Base-by-base conservation (phyloP, 345 rosid genomes). In the Pistacia atlantica region DNA sequence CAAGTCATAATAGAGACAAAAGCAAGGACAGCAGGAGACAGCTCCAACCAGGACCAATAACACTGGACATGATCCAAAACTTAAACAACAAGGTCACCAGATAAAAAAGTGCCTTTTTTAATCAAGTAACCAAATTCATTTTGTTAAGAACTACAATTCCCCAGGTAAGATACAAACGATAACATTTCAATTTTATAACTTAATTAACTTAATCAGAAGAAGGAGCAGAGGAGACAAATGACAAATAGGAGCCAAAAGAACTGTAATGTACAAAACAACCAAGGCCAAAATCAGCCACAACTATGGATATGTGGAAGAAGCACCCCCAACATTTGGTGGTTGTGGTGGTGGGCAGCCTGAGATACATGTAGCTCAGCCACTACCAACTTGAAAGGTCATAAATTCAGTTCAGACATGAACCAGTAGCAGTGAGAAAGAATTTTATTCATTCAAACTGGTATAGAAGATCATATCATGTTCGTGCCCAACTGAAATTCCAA, bases 271-370 rank as follows among this genome's bases (percentile, higher is more conserved):
- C 59, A 48, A 52, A 48, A 28, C 45, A 69, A 28, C 25, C 22
- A 25, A 67, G 58, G 58, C 42, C 18, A 51, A 67, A 67, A 67
- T 11, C 28, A 20, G 58, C 38, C 71, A 67, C 20, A 49, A 42
- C 31, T 14, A 67, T 67, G 33, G 8, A 49, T 12, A 7, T 49
- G 14, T 67, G 51, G 22, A 49, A 6, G 35, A 25, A 46, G 71
- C 69, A 66, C 69, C 12, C 45, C 62, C 62, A 11, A n/a, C 11
- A 11, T 20, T 6, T 42, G 35, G 56, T 46, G 31, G 52, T 49
- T 14, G 31, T 22, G 55, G 55, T 11, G 4, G 52, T 22, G 38
- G 16, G 18, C 8, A 42, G 8, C 46, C 46, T 7, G 9, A 42
- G 46, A 42, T 42, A 42, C 46, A 42, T 42, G 8, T 25, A 28